Evolutionary conservation across 495 filamentous ascomycete genomes (phyloP), one percentile per base, ranked within the genome.

Genomic region (Hypoxylon cercidicola): DNA sequence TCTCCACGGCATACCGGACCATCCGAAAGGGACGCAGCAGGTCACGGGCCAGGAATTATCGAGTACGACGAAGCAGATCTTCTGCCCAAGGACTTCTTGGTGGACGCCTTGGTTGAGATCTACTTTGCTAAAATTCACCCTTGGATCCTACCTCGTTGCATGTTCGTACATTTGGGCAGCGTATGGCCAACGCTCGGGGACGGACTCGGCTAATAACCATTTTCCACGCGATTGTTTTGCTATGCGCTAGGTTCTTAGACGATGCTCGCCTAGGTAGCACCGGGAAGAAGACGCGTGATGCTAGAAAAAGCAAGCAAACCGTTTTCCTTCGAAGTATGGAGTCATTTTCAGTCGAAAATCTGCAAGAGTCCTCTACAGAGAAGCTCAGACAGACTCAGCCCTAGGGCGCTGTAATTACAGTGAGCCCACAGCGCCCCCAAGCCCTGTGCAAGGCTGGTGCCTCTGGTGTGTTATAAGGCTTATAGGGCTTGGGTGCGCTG

Each of bases 101-200:
- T 73, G 13, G 55, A 70, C 37, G 54, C 39, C 4, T 47, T 70
- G 15, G 67, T 70, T 19, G 67, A 68, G 16, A 61, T 73, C 8
- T 77, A 78, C 55, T 79, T 78, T 53, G 49, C 40, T 0, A 51
- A 69, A 2, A 70, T 77, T 4, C 77, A 79, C 46, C 75, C 74
- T 12, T 78, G 76, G 76, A 78, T 75, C 77, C 77, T 13, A 75
- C 77, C n/a, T n/a, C n/a, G 23, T 44, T 79, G 3, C 76, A 79
- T 48, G 73, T 72, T 30, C 62, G 52, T 11, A 48, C 62, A n/a
- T 76, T 79, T 50, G 65, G 66, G 0, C 43, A 44, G 23, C 50
- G 69, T 12, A 48, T 76, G 15, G 23, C 64, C 56, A 58, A 37
- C 56, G 49, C 54, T 40, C 50, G 41, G 3, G 54, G 62, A 48